A percentile compares a stretch with the other conserved stretches of the same genome.
Evolutionary conservation across 306 rosid genomes (phyloP).

Genomic region (Pyrus betulifolia): DNA sequence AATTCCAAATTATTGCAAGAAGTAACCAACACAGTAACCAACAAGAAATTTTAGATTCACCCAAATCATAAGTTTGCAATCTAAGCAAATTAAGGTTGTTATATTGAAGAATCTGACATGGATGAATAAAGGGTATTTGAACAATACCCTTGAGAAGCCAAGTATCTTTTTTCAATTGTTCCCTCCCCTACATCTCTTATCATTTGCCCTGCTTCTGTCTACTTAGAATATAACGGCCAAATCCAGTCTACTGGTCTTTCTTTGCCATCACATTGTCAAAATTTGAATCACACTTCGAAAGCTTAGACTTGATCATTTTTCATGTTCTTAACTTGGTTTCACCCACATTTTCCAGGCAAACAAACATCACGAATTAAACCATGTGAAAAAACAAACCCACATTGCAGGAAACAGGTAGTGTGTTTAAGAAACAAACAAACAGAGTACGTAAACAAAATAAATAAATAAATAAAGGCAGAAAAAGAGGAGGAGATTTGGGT

Average conservation of each 20-base stretch:
- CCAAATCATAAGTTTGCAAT: conserved; percentile 54
- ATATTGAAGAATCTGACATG: conserved; percentile 67
- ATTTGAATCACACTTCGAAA: no score
- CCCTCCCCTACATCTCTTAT: conserved; percentile 35
- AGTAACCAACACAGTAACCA: background rate
- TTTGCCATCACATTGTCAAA: conserved; percentile 1
- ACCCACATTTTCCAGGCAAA: no score
- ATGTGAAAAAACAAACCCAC: no score
- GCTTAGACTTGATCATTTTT: no score
- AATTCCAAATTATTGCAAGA: no score
- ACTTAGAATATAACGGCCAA: conserved; percentile 28
- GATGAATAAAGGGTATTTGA: conserved; percentile 60
- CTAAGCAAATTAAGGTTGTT: conserved; percentile 71
- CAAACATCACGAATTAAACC: no score
- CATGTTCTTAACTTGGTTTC: no score
- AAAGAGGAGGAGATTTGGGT: no score
- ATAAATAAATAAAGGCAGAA: no score
- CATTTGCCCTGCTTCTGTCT: conserved; percentile 47
- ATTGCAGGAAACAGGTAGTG: no score
- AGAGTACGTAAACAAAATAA: no score
- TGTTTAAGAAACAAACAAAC: no score
- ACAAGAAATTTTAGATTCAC: conserved; percentile 45
- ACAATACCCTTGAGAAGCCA: conserved; percentile 80
- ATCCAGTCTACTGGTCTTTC: conserved; percentile 24
- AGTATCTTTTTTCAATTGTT: conserved; percentile 51